Evolutionary conservation across 1,284 basidiomycete species (phyloP).

Genomic region (Rhodotorula sp.): DNA sequence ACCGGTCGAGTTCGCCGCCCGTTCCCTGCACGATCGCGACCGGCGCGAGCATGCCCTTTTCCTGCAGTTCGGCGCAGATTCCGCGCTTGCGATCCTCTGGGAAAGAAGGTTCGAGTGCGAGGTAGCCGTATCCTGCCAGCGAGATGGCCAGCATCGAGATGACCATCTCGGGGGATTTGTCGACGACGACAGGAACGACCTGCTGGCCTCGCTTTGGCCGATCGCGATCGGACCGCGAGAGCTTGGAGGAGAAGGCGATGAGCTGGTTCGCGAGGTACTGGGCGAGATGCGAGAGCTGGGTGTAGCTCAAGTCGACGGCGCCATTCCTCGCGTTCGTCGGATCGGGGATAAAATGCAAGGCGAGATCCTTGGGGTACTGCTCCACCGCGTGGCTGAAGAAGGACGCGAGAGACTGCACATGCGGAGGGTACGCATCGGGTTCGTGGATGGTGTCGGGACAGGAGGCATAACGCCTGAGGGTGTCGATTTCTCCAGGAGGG

Average conservation of each 20-base stretch:
- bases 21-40: constrained; percentile 25
- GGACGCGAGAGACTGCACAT: constrained; percentile 12
- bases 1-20: constrained; percentile 19
- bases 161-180: constrained; percentile 39
- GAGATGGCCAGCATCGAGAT: constrained; percentile 38
- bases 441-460: constrained; percentile 9
- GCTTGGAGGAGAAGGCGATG: background rate
- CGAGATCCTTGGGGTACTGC: constrained; percentile 17
- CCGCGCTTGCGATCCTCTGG: constrained; percentile 33
- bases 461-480: constrained; percentile 8
- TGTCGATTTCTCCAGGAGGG: constrained; percentile 6
- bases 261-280: constrained; percentile 17
- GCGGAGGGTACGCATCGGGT: constrained; percentile 15
- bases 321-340: background rate
- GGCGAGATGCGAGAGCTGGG: constrained; percentile 24
- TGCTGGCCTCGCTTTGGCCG: background rate
- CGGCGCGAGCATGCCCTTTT: constrained; percentile 25
- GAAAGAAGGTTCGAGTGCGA: constrained; percentile 42
- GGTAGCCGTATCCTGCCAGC: constrained; percentile 37
- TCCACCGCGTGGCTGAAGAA: constrained; percentile 31
- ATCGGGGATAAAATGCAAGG: constrained; percentile 28
- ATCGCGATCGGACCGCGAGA: background rate
- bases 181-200: constrained; percentile 37
- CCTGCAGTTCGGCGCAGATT: constrained; percentile 29
- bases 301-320: constrained; percentile 22